Evolutionary conservation across 805 yeast genomes (phyloP).

Genomic region (Wickerhamomyces rabaulensis): DNA sequence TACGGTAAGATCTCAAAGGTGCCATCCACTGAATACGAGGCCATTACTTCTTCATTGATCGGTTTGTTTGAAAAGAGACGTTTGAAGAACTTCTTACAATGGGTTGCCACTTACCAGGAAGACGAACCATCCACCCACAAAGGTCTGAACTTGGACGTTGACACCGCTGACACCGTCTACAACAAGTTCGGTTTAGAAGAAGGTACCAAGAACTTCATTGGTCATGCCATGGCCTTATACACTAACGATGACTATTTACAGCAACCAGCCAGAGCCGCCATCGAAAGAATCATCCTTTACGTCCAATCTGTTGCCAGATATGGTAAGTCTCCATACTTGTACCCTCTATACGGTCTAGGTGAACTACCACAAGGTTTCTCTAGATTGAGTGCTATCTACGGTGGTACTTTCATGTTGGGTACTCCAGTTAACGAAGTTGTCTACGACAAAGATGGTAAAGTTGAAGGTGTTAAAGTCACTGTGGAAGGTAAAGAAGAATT

Average conservation of each 20-base stretch:
- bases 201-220: conserved; percentile 94
- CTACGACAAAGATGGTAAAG: conserved; percentile 66
- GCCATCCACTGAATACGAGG: conserved; percentile 89
- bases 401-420: conserved; percentile 97
- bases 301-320: conserved; percentile 88
- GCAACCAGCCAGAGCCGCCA: conserved; percentile 88
- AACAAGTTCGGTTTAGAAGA: conserved; percentile 84
- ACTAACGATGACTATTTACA: conserved; percentile 84
- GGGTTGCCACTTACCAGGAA: conserved; percentile 76
- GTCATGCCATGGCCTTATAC: conserved; percentile 98
- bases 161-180: conserved; percentile 89
- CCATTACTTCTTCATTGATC: conserved; percentile 86
- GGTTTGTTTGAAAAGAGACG: conserved; percentile 95
- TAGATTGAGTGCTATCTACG: conserved; percentile 91
- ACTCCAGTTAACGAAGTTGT: conserved; percentile 90
- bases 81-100: conserved; percentile 88
- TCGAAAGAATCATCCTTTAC: conserved; percentile 80
- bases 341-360: conserved; percentile 94
- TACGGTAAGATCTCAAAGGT: conserved; percentile 91
- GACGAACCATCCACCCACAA: conserved; percentile 77
- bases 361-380: conserved; percentile 99
- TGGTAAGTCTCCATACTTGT: conserved; percentile 94
- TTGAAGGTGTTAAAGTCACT: conserved; percentile 83
- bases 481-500: conserved; percentile 52
- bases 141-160: conserved; percentile 77